A percentile compares a stretch with the other conserved stretches of the same genome.
phyloP scores from a whole-genome alignment of 345 rosid genomes.

The Brassica nigra region DNA sequence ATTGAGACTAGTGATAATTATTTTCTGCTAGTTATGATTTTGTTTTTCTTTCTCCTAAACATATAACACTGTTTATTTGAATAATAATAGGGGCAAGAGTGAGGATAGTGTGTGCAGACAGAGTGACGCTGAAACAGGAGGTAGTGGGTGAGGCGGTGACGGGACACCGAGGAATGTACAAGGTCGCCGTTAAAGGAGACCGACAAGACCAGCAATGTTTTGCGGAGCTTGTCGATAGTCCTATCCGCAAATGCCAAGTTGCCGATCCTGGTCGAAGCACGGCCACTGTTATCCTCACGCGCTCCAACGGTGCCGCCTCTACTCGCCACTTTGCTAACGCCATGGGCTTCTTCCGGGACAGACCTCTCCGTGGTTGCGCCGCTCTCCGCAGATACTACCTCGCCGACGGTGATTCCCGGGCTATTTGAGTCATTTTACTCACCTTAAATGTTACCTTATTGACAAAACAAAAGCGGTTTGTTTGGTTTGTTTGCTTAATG shows the following conservation, averaged over 20 bases:
- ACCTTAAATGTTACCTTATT: neutral
- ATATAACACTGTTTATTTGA: neutral
- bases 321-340: conserved; percentile 58
- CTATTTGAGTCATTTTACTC: conserved; percentile 35
- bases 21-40: neutral
- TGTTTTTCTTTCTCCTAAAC: neutral
- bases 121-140: conserved; percentile 24
- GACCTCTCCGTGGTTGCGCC: conserved; percentile 47
- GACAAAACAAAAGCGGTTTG: neutral
- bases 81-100: conserved; percentile 57
- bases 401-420: conserved; percentile 38
- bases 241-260: conserved; percentile 39
- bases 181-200: conserved; percentile 53
- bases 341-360: conserved; percentile 59
- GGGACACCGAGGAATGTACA: conserved; percentile 48
- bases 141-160: conserved; percentile 44
- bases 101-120: conserved; percentile 56
- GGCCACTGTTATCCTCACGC: conserved; percentile 62
- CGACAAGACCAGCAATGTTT: conserved; percentile 58
- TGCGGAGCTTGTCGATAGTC: conserved; percentile 56
- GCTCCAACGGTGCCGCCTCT: conserved; percentile 60
- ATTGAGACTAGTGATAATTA: neutral
- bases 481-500: neutral
- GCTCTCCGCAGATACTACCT: conserved; percentile 48
- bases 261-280: conserved; percentile 50